Base-by-base conservation (phyloP, 805 yeast species). In the Scheffersomyces lignosus region DNA sequence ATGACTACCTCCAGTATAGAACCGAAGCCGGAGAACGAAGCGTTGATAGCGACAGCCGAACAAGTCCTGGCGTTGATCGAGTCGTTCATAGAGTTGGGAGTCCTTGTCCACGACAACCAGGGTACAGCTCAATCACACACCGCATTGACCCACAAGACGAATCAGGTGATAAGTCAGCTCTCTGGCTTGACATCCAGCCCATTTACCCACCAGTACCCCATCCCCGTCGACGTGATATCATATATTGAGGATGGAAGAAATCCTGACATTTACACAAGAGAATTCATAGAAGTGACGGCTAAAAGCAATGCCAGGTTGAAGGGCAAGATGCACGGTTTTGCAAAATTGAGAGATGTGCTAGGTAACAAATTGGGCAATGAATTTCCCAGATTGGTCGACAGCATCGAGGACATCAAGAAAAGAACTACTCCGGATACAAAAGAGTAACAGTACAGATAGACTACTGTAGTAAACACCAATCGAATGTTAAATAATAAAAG, bases 171-270 rank as follows among this genome's bases (percentile, higher is more conserved):
- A 38, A 62, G 57, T 37, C 75, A 54, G 56, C 53, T 68, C 16
- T 57, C 63, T 8, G 61, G 59, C 2, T 45, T 69, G 24, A 58
- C 65, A 14, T 47, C 58, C 16, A 55, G 56, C 36, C 63, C 69
- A 3, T 52, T 52, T 18, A 58, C 64, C 3, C 56, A 49, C 29
- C 62, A 70, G 40, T 60, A 57, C 27, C 69, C 81, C 1, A 72
- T 86, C 3, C 96, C 96, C 1, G 59, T 84, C 26, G 96, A 90
- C 53, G 90, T 90, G n/a, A 68, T 89, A 10, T 82, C 84, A 44
- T 93, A 93, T 54, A 87, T 93, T 26, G 98, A 93, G 55, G 95
- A 88, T 53, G 99, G 99, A 2, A 72, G 99, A 48, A 93, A 93
- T 56, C 98, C 99, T 0, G 98, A 93, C 56, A 89, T 93, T 27